Percentiles rank a stretch among this genome's conserved stretches.
Conservation (phyloP, 306 rosid genomes). For the Mucuna pruriens region DNA sequence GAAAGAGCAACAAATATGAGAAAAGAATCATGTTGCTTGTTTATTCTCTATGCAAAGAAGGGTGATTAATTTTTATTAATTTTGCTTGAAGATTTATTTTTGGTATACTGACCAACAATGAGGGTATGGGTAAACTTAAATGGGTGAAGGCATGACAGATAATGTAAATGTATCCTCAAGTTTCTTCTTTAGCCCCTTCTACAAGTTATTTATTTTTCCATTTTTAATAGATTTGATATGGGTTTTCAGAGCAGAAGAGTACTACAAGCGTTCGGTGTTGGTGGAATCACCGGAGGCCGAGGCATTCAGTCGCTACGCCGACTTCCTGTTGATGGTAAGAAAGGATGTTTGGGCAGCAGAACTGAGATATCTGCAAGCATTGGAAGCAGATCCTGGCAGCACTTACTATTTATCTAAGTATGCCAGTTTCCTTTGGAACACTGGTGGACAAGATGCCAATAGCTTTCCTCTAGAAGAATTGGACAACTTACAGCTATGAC, state of each 20-base stretch:
- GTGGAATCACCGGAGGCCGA: constrained; percentile 63
- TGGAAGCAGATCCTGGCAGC: constrained; percentile 63
- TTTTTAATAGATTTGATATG: background rate
- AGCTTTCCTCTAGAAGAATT: constrained; percentile 49
- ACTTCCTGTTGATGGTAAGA: constrained; percentile 68
- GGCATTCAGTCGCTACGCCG: constrained; percentile 64
- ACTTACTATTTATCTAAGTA: constrained; percentile 59
- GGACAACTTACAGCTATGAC: constrained; percentile 41
- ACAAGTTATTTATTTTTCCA: background rate
- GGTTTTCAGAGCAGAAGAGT: constrained; percentile 77
- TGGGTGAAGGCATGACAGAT: background rate
- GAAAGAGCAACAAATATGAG: background rate
- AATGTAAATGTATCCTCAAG: constrained; percentile 5
- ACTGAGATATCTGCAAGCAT: constrained; percentile 64
- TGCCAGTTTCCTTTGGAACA: constrained; percentile 75
- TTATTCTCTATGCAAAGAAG: background rate
- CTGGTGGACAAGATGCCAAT: constrained; percentile 62
- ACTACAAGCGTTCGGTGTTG: constrained; percentile 57
- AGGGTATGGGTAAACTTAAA: background rate
- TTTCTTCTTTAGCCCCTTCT: constrained; percentile 1
- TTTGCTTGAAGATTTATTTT: background rate
- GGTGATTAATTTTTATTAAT: background rate
- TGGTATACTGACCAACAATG: background rate
- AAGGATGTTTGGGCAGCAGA: constrained; percentile 76
- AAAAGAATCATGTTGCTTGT: background rate